Base-by-base conservation (phyloP, 2,329 filamentous ascomycete species). In the Verticillium klebahnii region DNA sequence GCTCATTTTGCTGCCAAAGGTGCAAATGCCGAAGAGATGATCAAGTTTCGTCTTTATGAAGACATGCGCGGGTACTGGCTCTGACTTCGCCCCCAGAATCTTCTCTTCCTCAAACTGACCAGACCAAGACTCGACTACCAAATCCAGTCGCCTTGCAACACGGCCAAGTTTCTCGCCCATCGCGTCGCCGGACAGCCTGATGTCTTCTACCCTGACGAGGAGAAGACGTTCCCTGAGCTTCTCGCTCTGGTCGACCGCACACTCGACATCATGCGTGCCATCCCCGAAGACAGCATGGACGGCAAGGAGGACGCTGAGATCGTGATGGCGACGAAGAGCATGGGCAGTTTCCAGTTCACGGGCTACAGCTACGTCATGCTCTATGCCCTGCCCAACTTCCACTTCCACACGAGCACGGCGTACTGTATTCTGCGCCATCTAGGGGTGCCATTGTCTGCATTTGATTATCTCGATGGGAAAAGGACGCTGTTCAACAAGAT, bases 361-460 rank as follows among this genome's bases (percentile, higher is more conserved):
- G 78, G 73, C 0, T 66, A 75, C 61, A 67, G 71, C 0, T 86
- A 84, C 66, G 66, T 83, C 11, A 67, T 72, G 3, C 37, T 40
- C 6, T 40, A 40, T 12, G 37, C 37, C 15, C 37, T 87, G 45
- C 85, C 85, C 14, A 88, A 88, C 69, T 79, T 87, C 67, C 85
- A 78, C 70, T 89, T 89, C 70, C 87, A 89, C 67, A 63, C 82
- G 3, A 78, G 74, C 29, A 85, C 79, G 6, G 80, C 82, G 8
- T 89, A 89, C 71, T 75, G 70, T 2, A 82, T 89, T 58, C 67
- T 89, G 67, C 75, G 86, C 57, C 75, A 74, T 56, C 78, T 82
- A 70, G 86, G 85, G 0, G 82, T 88, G 15, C 78, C 78, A 1
- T 23, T 89, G 37, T 15, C 14, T 5, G 37, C 29, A 1, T 40